Percentiles rank a stretch among this genome's conserved stretches.
These are phyloP conservation scores for Arachnopeziza araneosa DNA, from an alignment of 2,329 filamentous ascomycete genomes.

Conservation along the genomic window DNA sequence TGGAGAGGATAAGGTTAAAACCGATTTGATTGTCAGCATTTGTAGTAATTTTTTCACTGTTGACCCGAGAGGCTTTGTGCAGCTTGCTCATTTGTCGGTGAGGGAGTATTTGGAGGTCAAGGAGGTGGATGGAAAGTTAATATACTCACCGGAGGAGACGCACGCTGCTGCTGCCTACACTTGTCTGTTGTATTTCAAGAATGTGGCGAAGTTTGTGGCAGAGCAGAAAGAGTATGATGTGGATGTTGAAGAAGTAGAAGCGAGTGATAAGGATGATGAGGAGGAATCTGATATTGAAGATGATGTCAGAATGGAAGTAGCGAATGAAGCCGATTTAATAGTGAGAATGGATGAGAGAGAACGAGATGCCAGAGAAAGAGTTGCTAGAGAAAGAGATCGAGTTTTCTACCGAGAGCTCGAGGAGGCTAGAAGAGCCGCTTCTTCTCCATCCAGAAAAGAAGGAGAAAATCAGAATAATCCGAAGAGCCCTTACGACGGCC, in stretches of 20 bases:
- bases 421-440: background rate
- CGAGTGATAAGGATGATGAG: background rate
- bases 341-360: background rate
- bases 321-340: background rate
- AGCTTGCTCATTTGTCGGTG: constrained; percentile 13
- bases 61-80: constrained; percentile 9
- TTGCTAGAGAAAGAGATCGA: background rate
- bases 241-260: background rate
- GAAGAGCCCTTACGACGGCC: constrained; percentile 23
- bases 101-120: constrained; percentile 14
- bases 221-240: background rate
- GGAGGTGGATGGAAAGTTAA: constrained; percentile 1
- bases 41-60: constrained; percentile 12
- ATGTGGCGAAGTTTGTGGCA: background rate
- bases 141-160: background rate
- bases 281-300: background rate
- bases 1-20: constrained; percentile 7
- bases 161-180: background rate
- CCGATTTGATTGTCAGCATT: constrained; percentile 7
- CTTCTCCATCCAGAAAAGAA: background rate
- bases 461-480: background rate
- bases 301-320: background rate
- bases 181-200: background rate
- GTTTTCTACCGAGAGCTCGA: background rate
- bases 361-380: background rate